phyloP scores from a whole-genome alignment of 495 filamentous ascomycete genomes.

The Hypoxylon crocopeplum region DNA sequence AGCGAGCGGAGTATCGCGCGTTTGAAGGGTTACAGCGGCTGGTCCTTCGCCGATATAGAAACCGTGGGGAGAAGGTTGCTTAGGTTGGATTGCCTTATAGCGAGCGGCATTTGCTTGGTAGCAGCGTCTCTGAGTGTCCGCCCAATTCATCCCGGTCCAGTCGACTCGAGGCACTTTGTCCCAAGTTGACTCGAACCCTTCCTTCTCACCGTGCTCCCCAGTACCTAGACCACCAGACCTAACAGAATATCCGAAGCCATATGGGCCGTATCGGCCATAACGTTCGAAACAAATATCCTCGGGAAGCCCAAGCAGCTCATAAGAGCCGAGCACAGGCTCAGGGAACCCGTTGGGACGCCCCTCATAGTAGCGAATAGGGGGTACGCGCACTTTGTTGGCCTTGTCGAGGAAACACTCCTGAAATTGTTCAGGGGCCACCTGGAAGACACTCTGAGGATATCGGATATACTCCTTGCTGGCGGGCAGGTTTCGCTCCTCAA shows the following conservation, averaged over 20 bases:
- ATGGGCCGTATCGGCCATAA: slow-evolving; percentile 85
- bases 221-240: slow-evolving; percentile 79
- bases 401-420: slow-evolving; percentile 79
- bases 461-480: slow-evolving; percentile 61
- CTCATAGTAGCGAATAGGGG: slow-evolving; percentile 69
- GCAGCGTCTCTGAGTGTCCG: slow-evolving; percentile 73
- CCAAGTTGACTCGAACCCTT: slow-evolving; percentile 79
- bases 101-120: slow-evolving; percentile 71
- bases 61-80: slow-evolving; percentile 49
- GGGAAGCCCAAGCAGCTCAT: slow-evolving; percentile 77
- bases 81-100: slow-evolving; percentile 57
- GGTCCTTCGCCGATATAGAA: slow-evolving; percentile 48
- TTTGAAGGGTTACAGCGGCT: slow-evolving; percentile 13
- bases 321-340: slow-evolving; percentile 79
- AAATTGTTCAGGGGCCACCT: slow-evolving; percentile 36
- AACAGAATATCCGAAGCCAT: slow-evolving; percentile 83
- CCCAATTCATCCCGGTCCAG: slow-evolving; percentile 77
- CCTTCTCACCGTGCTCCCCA: slow-evolving; percentile 78
- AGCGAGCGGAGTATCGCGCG: slow-evolving; percentile 21
- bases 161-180: slow-evolving; percentile 70
- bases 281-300: slow-evolving; percentile 95
- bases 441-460: slow-evolving; percentile 43
- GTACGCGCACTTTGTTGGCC: slow-evolving; percentile 66
- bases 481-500: slow-evolving; percentile 44
- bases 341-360: slow-evolving; percentile 84